Evolutionary conservation across 441 rosid genomes (phyloP), one percentile per base, ranked within the genome.

Genomic region (Bruguiera hainesii): DNA sequence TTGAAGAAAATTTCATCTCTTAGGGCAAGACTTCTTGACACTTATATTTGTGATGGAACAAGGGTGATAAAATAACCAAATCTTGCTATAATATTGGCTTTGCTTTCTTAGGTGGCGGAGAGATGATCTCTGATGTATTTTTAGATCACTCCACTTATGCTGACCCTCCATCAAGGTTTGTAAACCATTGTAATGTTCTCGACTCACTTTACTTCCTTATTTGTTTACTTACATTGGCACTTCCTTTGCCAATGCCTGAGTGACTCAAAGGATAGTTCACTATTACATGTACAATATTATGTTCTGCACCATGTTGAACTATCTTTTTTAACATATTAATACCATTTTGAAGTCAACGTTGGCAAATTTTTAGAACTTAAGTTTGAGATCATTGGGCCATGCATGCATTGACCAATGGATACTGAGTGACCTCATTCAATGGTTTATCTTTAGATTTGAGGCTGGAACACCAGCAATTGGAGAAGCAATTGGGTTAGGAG

Each of bases 141-240:
- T 80, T 91, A n/a, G 96, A 91, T 71, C 90, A 94, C 82, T 94
- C 98, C 50, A 94, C 98, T 28, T 94, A 82, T 82, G 98, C 97
- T 31, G 89, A 89, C 25, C 96, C 97, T 74, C 98, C 98, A 15
- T 87, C 96, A 66, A 91, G 97, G 98, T 91, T 76, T 53, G 84
- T 67, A 60, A 7, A 60, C 68, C 15, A 2, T 37, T 37, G 13
- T 10, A 37, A 37, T 10, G 46, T 37, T 42, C 16, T 42, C 48
- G 0, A 13, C 5, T 42, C 48, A 42, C 48, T 11, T 42, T 42
- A 13, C 18, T 3, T 42, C 16, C 13, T 13, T 50, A n/a, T 15
- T 63, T 57, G 56, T 59, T 66, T 29, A 65, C n/a, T 56, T 13
- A 20, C 64, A 18, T 42, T 42, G 13, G 48, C 48, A 13, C 18